Evolutionary conservation across 2,329 filamentous ascomycete species (phyloP).

Genomic region (Didymella keratinophila): DNA sequence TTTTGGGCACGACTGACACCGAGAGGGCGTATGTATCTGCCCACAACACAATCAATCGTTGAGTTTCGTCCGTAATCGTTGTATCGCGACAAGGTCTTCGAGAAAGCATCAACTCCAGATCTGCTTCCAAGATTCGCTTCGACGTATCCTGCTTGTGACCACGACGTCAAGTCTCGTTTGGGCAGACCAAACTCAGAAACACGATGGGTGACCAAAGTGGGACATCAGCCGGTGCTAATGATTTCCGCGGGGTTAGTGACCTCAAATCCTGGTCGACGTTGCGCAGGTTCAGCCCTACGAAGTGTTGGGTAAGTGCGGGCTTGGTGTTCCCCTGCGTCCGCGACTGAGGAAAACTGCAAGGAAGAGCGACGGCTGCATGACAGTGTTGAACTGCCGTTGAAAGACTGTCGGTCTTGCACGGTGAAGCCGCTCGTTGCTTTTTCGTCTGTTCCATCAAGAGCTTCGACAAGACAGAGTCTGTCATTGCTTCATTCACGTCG

Average conservation of each 20-base stretch:
- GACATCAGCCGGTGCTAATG: slow-evolving; percentile 9
- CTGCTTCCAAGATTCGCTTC: background rate
- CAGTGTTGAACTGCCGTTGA: background rate
- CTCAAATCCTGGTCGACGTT: slow-evolving; percentile 10
- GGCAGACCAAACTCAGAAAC: background rate
- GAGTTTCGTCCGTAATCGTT: background rate
- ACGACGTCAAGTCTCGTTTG: background rate
- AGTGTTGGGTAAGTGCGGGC: slow-evolving; percentile 6
- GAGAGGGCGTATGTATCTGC: background rate
- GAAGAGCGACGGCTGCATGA: background rate
- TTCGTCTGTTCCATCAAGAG: background rate
- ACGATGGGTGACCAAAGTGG: background rate
- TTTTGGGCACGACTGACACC: background rate
- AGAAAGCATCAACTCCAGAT: background rate
- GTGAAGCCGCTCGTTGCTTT: background rate
- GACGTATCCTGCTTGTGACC: background rate
- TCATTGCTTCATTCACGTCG: background rate
- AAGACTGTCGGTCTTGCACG: background rate
- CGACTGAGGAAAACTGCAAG: slow-evolving; percentile 2
- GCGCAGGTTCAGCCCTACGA: slow-evolving; percentile 18
- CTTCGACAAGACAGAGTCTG: background rate
- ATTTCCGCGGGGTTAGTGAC: slow-evolving; percentile 1
- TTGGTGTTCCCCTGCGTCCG: slow-evolving; percentile 1
- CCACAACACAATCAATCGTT: background rate
- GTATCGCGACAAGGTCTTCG: background rate